phyloP scores from a whole-genome alignment of 108 stramenopile genomes.

The Heterococcus sp. region DNA sequence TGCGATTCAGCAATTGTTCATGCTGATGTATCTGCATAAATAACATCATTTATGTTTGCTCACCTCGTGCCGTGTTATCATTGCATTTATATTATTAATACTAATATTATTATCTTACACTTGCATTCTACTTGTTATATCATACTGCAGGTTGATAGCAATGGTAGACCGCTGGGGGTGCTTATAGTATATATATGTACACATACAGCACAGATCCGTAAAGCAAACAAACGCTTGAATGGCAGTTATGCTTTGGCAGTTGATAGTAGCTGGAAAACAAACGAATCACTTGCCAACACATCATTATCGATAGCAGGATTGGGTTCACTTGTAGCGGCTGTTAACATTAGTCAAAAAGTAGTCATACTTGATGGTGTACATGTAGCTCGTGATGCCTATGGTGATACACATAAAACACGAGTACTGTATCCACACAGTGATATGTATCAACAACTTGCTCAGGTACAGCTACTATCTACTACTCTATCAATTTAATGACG shows the following conservation, averaged over 20 bases:
- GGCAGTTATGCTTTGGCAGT: background rate
- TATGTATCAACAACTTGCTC: background rate
- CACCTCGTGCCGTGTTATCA: no score
- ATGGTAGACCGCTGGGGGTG: no score
- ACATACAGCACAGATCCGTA: background rate
- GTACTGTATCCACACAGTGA: background rate
- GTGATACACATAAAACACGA: background rate
- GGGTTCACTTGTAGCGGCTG: background rate
- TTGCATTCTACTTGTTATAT: no score
- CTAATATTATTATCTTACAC: no score
- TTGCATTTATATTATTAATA: no score
- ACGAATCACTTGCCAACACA: background rate
- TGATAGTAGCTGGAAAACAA: background rate
- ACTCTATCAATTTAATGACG: no score
- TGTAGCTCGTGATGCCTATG: background rate
- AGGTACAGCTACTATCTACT: no score
- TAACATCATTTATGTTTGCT: no score
- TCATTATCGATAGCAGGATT: background rate
- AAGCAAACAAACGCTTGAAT: background rate
- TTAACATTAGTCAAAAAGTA: background rate
- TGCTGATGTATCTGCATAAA: no score
- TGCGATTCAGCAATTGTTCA: no score
- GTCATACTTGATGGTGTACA: background rate
- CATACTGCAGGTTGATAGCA: no score
- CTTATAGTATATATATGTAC: background rate